Conservation (phyloP, 1,139 yeast genomes). For the Chernovozyma sophiae-reginae region DNA sequence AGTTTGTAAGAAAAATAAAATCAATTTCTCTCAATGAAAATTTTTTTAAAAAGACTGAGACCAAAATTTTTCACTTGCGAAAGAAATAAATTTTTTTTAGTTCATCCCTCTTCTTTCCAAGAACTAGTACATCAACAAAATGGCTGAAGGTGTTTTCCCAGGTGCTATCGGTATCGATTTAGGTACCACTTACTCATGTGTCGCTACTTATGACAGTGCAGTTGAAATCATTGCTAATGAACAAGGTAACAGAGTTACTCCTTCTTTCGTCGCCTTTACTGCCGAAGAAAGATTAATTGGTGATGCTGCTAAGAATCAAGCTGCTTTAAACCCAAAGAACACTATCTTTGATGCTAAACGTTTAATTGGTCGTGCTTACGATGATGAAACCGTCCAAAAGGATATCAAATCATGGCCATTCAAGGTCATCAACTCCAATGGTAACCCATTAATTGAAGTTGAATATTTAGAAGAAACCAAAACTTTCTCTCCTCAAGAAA, state of each 20-base stretch:
- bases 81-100: conserved; percentile 6
- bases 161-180: conserved; percentile 89
- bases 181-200: conserved; percentile 85
- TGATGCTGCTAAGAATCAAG: conserved; percentile 99
- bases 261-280: conserved; percentile 97
- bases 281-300: conserved; percentile 97
- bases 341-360: conserved; percentile 98
- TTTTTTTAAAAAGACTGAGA: conserved; percentile 6
- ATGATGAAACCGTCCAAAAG: conserved; percentile 39
- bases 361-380: conserved; percentile 54
- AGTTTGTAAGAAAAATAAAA: background rate
- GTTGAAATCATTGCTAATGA: conserved; percentile 61
- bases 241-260: conserved; percentile 74
- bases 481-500: conserved; percentile 95
- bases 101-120: conserved; percentile 8
- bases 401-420: conserved; percentile 45
- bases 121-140: conserved; percentile 45
- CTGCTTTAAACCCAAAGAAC: conserved; percentile 94
- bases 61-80: conserved; percentile 8
- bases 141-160: conserved; percentile 99
- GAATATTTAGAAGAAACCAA: conserved; percentile 91
- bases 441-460: conserved; percentile 90
- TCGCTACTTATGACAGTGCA: conserved; percentile 73
- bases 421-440: conserved; percentile 58
- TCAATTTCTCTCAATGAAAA: conserved; percentile 5